These are phyloP conservation scores for Moesziomyces sp. DNA, from an alignment of 1,284 basidiomycete species.

Conservation along the genomic window DNA sequence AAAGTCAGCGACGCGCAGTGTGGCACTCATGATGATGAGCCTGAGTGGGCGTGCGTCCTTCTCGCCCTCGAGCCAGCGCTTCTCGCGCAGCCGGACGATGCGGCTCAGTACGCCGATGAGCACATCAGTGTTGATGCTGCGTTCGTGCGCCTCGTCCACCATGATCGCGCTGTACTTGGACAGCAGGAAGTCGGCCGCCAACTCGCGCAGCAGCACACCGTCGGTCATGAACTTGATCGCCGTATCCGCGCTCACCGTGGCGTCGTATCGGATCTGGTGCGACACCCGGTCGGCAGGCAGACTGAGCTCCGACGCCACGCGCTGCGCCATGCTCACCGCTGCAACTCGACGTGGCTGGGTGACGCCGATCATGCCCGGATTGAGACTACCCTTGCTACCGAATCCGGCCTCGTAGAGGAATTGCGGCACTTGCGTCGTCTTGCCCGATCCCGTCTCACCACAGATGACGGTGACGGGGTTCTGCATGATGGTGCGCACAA, in stretches of 20 bases:
- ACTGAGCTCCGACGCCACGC: constrained; percentile 88
- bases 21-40: constrained; percentile 98
- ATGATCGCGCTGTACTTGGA: constrained; percentile 87
- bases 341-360: constrained; percentile 98
- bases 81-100: constrained; percentile 82
- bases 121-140: constrained; percentile 98
- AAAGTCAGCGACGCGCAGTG: constrained; percentile 92
- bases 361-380: constrained; percentile 97
- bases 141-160: constrained; percentile 97
- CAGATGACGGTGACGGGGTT: constrained; percentile 82
- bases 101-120: constrained; percentile 94
- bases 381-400: constrained; percentile 83
- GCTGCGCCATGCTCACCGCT: constrained; percentile 92
- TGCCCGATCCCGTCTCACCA: constrained; percentile 93
- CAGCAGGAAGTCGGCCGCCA: constrained; percentile 89
- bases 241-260: constrained; percentile 86
- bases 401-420: constrained; percentile 94
- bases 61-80: constrained; percentile 59
- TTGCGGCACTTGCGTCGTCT: constrained; percentile 98
- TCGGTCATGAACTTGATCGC: constrained; percentile 99
- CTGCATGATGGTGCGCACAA: constrained; percentile 89
- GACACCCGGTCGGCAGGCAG: constrained; percentile 83
- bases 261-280: constrained; percentile 97
- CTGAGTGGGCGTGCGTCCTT: constrained; percentile 78
- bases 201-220: constrained; percentile 91